Percentiles rank a stretch among this genome's conserved stretches.
These are phyloP conservation scores for Annona squamosa DNA, from an alignment of 164 flowering plant genomes.

Conservation along the genomic window DNA sequence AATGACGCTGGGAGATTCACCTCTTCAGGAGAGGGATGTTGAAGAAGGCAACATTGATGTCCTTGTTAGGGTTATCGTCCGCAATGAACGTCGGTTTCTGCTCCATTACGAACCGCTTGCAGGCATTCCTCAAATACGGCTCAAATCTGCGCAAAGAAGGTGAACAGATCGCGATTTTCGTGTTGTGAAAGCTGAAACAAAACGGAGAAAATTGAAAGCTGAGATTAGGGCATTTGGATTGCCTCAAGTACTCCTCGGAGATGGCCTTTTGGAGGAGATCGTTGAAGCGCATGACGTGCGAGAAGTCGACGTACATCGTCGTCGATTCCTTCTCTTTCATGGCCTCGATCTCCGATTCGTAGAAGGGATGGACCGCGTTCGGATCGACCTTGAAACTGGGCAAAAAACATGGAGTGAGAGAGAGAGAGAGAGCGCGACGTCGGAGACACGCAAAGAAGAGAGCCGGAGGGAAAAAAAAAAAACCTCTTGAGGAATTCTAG, in stretches of 20 bases:
- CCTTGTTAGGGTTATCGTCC: slow-evolving; percentile 86
- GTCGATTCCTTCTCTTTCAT: slow-evolving; percentile 66
- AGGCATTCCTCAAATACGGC: slow-evolving; percentile 78
- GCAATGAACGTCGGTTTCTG: slow-evolving; percentile 58
- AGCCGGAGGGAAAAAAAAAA: background rate
- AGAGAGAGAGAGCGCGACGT: background rate
- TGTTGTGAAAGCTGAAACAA: background rate
- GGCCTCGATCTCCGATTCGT: slow-evolving; percentile 65
- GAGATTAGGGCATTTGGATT: background rate
- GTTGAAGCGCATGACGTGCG: slow-evolving; percentile 78
- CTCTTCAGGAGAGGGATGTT: slow-evolving; percentile 70
- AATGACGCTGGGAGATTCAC: slow-evolving; percentile 16
- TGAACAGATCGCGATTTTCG: background rate
- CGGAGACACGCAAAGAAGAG: background rate
- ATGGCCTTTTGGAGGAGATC: slow-evolving; percentile 75
- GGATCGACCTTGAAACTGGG: slow-evolving; percentile 44
- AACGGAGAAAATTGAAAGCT: background rate
- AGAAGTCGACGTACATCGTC: slow-evolving; percentile 91
- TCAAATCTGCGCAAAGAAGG: slow-evolving; percentile 47
- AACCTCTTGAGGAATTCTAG: slow-evolving; percentile 82
- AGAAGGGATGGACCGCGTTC: slow-evolving; percentile 35
- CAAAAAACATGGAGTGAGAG: background rate
- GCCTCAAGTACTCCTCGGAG: slow-evolving; percentile 80
- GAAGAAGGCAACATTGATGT: slow-evolving; percentile 78
- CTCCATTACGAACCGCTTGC: slow-evolving; percentile 88